phyloP scores from a whole-genome alignment of 805 yeast genomes.

The Lipomyces mesembrius region DNA sequence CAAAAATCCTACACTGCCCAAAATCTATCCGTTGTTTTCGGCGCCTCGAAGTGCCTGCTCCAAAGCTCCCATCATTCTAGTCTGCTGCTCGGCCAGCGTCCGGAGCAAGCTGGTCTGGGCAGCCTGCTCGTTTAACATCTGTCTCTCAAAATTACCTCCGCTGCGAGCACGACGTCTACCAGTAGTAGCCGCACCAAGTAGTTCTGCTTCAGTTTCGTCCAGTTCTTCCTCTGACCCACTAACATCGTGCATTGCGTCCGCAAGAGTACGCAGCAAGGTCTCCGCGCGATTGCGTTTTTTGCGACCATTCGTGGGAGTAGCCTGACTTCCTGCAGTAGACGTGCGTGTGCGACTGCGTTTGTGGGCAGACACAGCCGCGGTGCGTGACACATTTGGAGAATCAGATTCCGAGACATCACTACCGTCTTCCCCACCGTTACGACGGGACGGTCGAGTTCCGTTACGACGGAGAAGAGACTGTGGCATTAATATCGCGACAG shows the following conservation, averaged over 20 bases:
- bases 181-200: constrained; percentile 2
- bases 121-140: constrained; percentile 30
- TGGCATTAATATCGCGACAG: constrained; percentile 30
- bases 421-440: constrained; percentile 15
- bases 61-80: constrained; percentile 28
- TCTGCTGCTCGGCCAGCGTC: constrained; percentile 29
- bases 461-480: constrained; percentile 28
- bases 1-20: neutral
- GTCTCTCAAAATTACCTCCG: constrained; percentile 21
- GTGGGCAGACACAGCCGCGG: neutral
- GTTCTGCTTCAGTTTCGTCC: constrained; percentile 2
- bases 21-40: neutral
- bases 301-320: constrained; percentile 1
- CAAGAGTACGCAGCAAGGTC: constrained; percentile 11
- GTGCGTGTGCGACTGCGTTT: constrained; percentile 4
- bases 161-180: neutral
- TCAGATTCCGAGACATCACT: constrained; percentile 24
- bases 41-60: constrained; percentile 26
- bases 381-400: constrained; percentile 3
- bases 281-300: constrained; percentile 4
- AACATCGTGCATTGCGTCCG: constrained; percentile 11
- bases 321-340: constrained; percentile 1
- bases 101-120: constrained; percentile 30
- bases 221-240: constrained; percentile 3
- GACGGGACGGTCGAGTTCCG: constrained; percentile 29